Percentiles rank a stretch among this genome's conserved stretches.
phyloP scores from a whole-genome alignment of 1,139 yeast genomes.

The Cylindricascospora bacillispora region DNA sequence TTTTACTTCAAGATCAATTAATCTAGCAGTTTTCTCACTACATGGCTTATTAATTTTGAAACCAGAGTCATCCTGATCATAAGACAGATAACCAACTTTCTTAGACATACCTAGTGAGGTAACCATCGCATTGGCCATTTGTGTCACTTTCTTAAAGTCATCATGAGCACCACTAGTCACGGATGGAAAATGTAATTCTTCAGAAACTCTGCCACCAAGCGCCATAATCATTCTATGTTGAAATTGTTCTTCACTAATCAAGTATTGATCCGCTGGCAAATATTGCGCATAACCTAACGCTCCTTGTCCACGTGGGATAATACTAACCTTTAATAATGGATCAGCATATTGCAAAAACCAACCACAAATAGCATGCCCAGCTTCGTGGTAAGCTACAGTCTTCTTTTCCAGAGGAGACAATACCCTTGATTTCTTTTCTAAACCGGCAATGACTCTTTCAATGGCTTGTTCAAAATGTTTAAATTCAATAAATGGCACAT shows the following conservation, averaged over 20 bases:
- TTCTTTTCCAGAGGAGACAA: conserved; percentile 60
- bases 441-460: conserved; percentile 72
- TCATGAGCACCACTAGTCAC: conserved; percentile 76
- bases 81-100: conserved; percentile 63
- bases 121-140: conserved; percentile 69
- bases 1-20: conserved; percentile 76
- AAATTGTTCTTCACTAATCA: conserved; percentile 53
- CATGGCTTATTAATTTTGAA: conserved; percentile 67
- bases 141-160: conserved; percentile 68
- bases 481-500: conserved; percentile 41
- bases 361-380: conserved; percentile 75
- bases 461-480: conserved; percentile 69
- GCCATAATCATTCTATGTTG: conserved; percentile 71
- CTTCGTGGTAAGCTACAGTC: conserved; percentile 72
- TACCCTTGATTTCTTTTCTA: conserved; percentile 59
- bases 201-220: conserved; percentile 69
- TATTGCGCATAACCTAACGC: conserved; percentile 79
- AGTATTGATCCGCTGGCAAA: conserved; percentile 62
- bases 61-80: conserved; percentile 43
- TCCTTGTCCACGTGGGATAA: conserved; percentile 75
- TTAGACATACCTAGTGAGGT: conserved; percentile 65
- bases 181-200: conserved; percentile 62
- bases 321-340: conserved; percentile 67
- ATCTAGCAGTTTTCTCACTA: conserved; percentile 71
- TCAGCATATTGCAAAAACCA: conserved; percentile 65